A percentile compares a stretch with the other conserved stretches of the same genome.
Conservation (phyloP, 2,329 filamentous ascomycete species). For the Davidsoniella eucalypti region DNA sequence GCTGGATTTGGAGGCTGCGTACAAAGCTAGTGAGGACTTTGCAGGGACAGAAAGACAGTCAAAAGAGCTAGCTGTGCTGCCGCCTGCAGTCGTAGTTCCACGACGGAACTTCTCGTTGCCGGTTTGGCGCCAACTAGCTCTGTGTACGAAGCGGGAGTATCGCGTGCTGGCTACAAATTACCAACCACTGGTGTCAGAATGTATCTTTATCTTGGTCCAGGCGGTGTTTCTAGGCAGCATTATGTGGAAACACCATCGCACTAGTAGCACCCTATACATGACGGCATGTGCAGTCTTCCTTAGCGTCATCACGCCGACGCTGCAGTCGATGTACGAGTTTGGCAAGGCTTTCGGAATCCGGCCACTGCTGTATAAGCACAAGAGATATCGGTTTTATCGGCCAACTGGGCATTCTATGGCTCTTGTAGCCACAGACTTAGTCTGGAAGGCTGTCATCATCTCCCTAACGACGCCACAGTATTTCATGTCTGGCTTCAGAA, state of each 20-base stretch:
- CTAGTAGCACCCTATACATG: not conserved
- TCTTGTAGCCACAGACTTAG: not conserved
- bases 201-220: not conserved
- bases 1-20: not conserved
- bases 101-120: not conserved
- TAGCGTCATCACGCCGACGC: not conserved
- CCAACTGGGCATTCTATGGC: not conserved
- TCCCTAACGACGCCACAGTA: constrained; percentile 14
- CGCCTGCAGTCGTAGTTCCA: not conserved
- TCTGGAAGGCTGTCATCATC: constrained; percentile 2
- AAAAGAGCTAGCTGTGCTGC: not conserved
- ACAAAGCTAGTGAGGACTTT: not conserved
- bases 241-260: not conserved
- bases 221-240: not conserved
- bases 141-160: not conserved
- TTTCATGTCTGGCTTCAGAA: constrained; percentile 20
- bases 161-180: constrained; percentile 1
- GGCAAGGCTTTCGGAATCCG: not conserved
- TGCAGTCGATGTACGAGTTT: constrained; percentile 1
- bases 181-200: constrained; percentile 1
- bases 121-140: not conserved
- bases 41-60: not conserved
- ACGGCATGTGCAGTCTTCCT: not conserved
- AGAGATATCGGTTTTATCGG: constrained; percentile 1
- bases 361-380: constrained; percentile 1